A percentile compares a stretch with the other conserved stretches of the same genome.
Evolutionary conservation across 208 protist genomes (phyloP).

Genomic region (Hexamita inflata): DNA sequence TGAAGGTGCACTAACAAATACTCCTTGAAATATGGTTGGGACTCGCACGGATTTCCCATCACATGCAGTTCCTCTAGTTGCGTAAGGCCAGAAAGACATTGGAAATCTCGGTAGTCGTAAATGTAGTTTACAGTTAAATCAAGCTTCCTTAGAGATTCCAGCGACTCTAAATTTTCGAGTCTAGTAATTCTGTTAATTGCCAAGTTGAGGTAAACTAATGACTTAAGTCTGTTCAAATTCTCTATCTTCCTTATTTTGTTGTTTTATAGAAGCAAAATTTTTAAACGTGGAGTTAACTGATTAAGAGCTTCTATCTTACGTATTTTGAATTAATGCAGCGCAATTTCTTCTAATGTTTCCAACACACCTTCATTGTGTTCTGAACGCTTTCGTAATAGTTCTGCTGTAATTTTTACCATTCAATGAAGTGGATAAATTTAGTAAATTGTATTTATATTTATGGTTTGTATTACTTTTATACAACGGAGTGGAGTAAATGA

Average conservation of each 20-base stretch:
- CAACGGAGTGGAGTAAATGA: too few relatives aligned
- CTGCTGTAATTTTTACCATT: constrained; percentile 60
- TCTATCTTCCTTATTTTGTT: constrained; percentile 80
- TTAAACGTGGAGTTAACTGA: constrained; percentile 58
- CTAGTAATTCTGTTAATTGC: constrained; percentile 78
- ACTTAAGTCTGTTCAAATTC: constrained; percentile 72
- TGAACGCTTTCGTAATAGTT: constrained; percentile 70
- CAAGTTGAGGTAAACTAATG: constrained; percentile 83
- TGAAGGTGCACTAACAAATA: not conserved
- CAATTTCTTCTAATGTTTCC: constrained; percentile 71
- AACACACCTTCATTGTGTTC: constrained; percentile 86
- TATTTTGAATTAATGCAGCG: constrained; percentile 83
- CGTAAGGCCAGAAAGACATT: not conserved
- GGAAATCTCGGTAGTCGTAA: constrained; percentile 46
- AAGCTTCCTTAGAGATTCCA: constrained; percentile 73
- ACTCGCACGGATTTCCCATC: not conserved
- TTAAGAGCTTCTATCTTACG: constrained; percentile 63
- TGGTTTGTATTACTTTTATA: too few relatives aligned
- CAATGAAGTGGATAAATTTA: too few relatives aligned
- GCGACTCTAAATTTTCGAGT: constrained; percentile 72
- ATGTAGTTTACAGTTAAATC: constrained; percentile 89
- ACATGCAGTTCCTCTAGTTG: constrained; percentile 3
- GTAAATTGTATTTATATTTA: too few relatives aligned
- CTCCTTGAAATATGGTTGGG: not conserved
- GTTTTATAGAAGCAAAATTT: constrained; percentile 82